A percentile compares a stretch with the other conserved stretches of the same genome.
phyloP scores from a whole-genome alignment of 1,284 basidiomycete genomes.

The Pholiota adiposa region DNA sequence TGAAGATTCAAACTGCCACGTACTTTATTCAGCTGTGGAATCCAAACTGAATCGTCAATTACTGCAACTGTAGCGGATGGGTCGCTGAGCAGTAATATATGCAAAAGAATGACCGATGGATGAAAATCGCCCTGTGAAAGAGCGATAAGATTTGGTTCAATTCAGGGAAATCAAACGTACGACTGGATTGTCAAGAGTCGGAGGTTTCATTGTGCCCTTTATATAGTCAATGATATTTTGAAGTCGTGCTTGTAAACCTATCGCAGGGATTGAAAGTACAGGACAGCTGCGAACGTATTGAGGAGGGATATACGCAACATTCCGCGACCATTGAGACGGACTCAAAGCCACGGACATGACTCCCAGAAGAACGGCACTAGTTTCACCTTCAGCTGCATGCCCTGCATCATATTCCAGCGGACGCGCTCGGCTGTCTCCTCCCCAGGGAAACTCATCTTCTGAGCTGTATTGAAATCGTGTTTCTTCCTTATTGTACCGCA shows the following conservation, averaged over 20 bases:
- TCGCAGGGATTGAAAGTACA: neutral
- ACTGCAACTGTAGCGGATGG: too few relatives aligned
- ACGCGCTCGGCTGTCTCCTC: neutral
- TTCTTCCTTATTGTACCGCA: neutral
- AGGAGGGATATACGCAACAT: constrained; percentile 1
- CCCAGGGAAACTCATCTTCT: neutral
- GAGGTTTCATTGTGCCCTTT: neutral
- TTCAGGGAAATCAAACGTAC: neutral
- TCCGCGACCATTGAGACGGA: neutral
- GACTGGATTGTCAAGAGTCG: neutral
- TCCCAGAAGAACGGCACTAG: neutral
- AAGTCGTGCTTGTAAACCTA: neutral
- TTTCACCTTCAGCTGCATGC: neutral
- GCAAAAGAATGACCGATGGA: neutral
- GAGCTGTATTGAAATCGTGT: neutral
- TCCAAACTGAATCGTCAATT: too few relatives aligned
- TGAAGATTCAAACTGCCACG: too few relatives aligned
- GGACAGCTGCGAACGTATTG: neutral
- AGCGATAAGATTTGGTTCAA: neutral
- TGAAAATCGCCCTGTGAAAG: neutral
- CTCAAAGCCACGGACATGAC: neutral
- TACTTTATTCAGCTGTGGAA: too few relatives aligned
- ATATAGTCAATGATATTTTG: neutral
- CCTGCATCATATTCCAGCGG: neutral
- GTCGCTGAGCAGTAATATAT: neutral